Base-by-base conservation (phyloP, 2,329 filamentous ascomycete genomes). In the Escovopsis sp. region DNA sequence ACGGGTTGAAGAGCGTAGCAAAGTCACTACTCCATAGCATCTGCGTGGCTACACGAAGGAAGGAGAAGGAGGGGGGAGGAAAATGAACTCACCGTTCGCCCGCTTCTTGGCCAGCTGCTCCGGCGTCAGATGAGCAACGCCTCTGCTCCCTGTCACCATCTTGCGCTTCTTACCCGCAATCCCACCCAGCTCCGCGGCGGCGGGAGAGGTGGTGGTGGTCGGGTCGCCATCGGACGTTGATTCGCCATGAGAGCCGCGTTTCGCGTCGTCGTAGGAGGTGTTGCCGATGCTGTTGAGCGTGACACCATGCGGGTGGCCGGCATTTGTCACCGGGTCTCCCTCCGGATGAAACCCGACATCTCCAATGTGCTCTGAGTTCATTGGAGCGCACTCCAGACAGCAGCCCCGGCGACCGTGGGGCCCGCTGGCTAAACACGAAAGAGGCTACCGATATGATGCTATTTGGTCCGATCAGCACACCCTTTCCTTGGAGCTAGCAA, bases 51-150 rank as follows among this genome's bases (percentile, higher is more conserved):
- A 32, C 9, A 35, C 34, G 15, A 14, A 43, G 10, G 29, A 33
- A 41, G 14, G 15, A 33, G 36, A 24, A 30, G 16, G 27, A 30
- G 10, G 24, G n/a, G 20, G 14, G 34, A 37, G 27, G 12, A 36
- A 20, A 36, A 36, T 24, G n/a, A 35, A 60, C 64, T 53, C 57
- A 74, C 71, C 71, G 52, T 74, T 76, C 29, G 71, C 71, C 43
- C 72, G 64, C 54, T 76, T 76, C 58, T 84, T 83, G 44, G 77
- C 74, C 39, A 87, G 66, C 59, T 87, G 79, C 53, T 87, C 83
- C 31, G 80, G 76, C 1, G 81, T 84, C 56, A 81, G 69, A 51
- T 81, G 80, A 40, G 72, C 72, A 35, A 75, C 71, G 10, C 70
- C 70, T 37, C 70, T 59, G 24, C 64, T 65, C 6, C 66, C 63